Base-by-base conservation (phyloP, 2,329 filamentous ascomycete species). In the Fusarium dlaminii region DNA sequence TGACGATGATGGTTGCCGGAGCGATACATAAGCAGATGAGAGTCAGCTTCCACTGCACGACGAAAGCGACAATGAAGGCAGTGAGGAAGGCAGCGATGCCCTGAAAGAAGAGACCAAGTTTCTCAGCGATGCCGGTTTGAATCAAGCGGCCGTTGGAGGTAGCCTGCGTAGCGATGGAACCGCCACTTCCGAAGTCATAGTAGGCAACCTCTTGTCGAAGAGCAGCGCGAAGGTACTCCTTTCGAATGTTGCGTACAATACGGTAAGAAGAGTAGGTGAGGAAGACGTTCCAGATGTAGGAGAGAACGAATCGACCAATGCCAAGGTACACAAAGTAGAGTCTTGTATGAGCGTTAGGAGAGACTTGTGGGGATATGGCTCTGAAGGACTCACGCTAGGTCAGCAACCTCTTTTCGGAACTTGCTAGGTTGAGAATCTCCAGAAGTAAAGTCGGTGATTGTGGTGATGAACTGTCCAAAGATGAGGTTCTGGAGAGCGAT, bases 261-360 rank as follows among this genome's bases (percentile, higher is more conserved):
- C 87, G 82, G 59, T 86, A 86, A 5, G 87, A 87, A 8, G 86
- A 82, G 43, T 88, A 85, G 6, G 86, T 88, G 27, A 89, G 78
- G 55, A 82, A 80, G 7, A 80, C 76, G 52, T 83, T 83, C 77
- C 84, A 84, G 24, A 84, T 76, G 70, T 90, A 90, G 18, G 86
- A 83, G 22, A 88, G 79, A 29, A 81, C 76, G 66, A 90, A 87
- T 49, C 87, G 86, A 1, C 80, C 88, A 57, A 90, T 81, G 73
- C 89, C 90, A 18, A 91, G 82, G 69, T 90, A 90, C 32, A 90
- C 82, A 73, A 90, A 90, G 77, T 87, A 90, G 11, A 91, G 80
- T 1, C 86, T 87, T 30, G 22, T 34, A 24, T 27, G 20, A 7
- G 30, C 15, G 12, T 34, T 74, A 29, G 77, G 68, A 73, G 48